phyloP scores from a whole-genome alignment of 352 stramenopile species.

The Pythium rhizo-oryzae region DNA sequence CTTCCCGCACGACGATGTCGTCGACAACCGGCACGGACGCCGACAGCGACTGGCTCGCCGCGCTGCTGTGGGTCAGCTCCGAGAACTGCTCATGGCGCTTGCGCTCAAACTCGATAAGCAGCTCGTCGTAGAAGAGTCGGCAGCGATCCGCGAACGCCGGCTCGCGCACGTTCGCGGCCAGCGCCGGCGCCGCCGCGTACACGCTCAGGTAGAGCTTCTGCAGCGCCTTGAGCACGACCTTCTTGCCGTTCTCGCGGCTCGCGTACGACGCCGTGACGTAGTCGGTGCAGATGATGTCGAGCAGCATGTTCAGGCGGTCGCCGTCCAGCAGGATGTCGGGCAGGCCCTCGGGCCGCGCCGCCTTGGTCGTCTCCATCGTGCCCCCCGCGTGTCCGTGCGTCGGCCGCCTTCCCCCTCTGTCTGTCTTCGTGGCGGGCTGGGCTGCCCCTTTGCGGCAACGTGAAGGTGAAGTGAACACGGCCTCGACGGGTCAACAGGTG shows the following conservation, averaged over 20 bases:
- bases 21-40: constrained; percentile 44
- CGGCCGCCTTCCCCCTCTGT: not conserved
- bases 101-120: constrained; percentile 52
- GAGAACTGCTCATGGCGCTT: constrained; percentile 28
- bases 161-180: constrained; percentile 40
- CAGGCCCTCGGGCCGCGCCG: constrained; percentile 29
- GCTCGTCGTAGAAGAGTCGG: constrained; percentile 60
- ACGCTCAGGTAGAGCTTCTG: constrained; percentile 84
- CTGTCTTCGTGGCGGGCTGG: not conserved
- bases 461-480: constrained; percentile 20
- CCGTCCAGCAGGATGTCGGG: constrained; percentile 70
- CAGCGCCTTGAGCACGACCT: constrained; percentile 74
- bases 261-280: constrained; percentile 88
- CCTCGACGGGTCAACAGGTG: not conserved
- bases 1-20: constrained; percentile 60
- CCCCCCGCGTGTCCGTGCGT: no score
- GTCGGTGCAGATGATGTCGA: constrained; percentile 85
- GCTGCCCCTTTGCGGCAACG: constrained; percentile 10
- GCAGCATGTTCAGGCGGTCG: constrained; percentile 82
- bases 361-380: constrained; percentile 17
- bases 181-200: constrained; percentile 34
- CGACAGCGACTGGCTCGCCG: constrained; percentile 22
- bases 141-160: constrained; percentile 51
- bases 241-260: constrained; percentile 83
- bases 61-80: constrained; percentile 11